Evolutionary conservation across 2,329 filamentous ascomycete species (phyloP).

Genomic region (Cercospora canescens): DNA sequence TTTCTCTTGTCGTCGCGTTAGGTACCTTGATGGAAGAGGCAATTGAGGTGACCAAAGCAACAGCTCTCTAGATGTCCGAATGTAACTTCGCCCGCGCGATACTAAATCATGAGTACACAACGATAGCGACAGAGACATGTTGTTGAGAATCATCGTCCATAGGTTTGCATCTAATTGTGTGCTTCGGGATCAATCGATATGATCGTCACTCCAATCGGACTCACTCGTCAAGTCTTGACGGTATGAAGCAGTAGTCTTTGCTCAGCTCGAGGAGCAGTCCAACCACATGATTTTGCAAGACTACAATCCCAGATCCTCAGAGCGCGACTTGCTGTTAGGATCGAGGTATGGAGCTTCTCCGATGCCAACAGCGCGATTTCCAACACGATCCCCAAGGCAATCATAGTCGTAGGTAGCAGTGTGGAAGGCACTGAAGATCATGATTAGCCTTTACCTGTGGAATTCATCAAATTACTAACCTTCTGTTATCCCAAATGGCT

Average conservation of each 20-base stretch:
- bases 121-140: background rate
- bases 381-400: slow-evolving; percentile 51
- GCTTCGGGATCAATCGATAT: background rate
- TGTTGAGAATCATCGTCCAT: too few relatives aligned
- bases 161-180: background rate
- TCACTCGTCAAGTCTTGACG: background rate
- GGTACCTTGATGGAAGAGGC: background rate
- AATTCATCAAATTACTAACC: background rate
- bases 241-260: background rate
- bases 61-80: background rate
- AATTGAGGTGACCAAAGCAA: background rate
- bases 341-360: slow-evolving; percentile 59
- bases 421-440: slow-evolving; percentile 59
- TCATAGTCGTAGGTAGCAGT: slow-evolving; percentile 65
- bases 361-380: slow-evolving; percentile 56
- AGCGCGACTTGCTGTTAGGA: slow-evolving; percentile 49
- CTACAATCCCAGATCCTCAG: slow-evolving; percentile 12
- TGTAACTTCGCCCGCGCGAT: background rate
- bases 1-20: background rate
- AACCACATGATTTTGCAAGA: background rate
- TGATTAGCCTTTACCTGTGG: slow-evolving; percentile 60
- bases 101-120: background rate
- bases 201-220: too few relatives aligned
- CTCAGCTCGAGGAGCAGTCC: background rate
- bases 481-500: slow-evolving; percentile 66